Percentiles rank a stretch among this genome's conserved stretches.
Evolutionary conservation across 148 eudicot species (phyloP).

Genomic region (Polygonum aviculare): DNA sequence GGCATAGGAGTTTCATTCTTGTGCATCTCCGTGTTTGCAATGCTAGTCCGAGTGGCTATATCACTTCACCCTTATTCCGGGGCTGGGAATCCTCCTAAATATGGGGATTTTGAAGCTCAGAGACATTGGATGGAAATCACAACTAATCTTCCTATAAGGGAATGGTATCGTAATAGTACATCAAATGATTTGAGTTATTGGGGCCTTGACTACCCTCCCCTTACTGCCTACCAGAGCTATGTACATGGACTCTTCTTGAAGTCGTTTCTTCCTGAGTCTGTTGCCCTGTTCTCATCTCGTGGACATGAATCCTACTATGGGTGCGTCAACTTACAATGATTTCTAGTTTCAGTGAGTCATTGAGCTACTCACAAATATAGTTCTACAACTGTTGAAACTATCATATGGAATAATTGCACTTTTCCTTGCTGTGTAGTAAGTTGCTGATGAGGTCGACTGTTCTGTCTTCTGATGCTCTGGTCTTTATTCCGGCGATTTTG

Average conservation of each 20-base stretch:
- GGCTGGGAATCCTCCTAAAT: conserved; percentile 71
- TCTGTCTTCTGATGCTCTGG: conserved; percentile 60
- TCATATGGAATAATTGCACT: conserved; percentile 9
- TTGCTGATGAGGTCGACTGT: conserved; percentile 96
- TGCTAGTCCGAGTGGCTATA: conserved; percentile 57
- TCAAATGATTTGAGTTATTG: conserved; percentile 68
- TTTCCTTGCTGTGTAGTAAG: conserved; percentile 50
- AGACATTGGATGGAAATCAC: conserved; percentile 99
- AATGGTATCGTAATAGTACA: conserved; percentile 84
- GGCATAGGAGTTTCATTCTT: conserved; percentile 47
- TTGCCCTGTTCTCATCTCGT: conserved; percentile 58
- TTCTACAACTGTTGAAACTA: not conserved
- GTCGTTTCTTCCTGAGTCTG: conserved; percentile 62
- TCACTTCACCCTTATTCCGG: conserved; percentile 88
- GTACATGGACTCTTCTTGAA: conserved; percentile 63
- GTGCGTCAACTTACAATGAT: conserved; percentile 25
- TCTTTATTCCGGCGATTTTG: conserved; percentile 74
- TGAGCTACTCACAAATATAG: not conserved
- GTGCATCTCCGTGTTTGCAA: conserved; percentile 55
- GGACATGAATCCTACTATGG: conserved; percentile 92
- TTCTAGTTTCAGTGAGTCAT: not conserved
- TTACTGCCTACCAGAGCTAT: conserved; percentile 92
- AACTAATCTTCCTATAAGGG: conserved; percentile 55
- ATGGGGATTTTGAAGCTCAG: conserved; percentile 95
- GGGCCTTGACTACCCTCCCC: conserved; percentile 99